phyloP scores from a whole-genome alignment of 164 flowering plant species.

The Chimonanthus praecox region DNA sequence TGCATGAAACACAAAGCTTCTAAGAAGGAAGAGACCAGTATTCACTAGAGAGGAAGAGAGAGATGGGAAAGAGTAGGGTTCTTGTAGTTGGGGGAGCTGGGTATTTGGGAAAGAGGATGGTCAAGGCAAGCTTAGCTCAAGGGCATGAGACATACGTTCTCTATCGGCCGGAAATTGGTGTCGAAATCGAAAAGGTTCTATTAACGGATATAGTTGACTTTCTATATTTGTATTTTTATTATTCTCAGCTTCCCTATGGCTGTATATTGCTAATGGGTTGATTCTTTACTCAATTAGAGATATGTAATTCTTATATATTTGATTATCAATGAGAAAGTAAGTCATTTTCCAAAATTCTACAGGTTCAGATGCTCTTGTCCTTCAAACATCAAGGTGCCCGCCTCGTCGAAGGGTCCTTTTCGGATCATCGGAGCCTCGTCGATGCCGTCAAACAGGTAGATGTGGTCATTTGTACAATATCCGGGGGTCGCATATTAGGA shows the following conservation, averaged over 20 bases:
- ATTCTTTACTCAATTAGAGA: no score
- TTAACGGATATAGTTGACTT: no score
- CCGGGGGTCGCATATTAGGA: constrained; percentile 60
- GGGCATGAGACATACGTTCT: constrained; percentile 58
- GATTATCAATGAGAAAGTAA: no score
- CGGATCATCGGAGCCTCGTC: constrained; percentile 55
- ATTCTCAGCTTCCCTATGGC: no score
- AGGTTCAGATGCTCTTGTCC: constrained; percentile 34
- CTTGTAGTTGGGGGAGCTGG: constrained; percentile 67
- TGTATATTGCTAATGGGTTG: no score
- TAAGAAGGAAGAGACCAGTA: background rate
- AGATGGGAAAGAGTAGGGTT: constrained; percentile 49
- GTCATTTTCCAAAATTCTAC: no score
- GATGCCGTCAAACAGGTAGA: constrained; percentile 57
- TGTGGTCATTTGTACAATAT: constrained; percentile 57
- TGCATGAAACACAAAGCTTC: background rate
- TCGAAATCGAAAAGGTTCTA: constrained; percentile 47
- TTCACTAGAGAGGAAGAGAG: constrained; percentile 4
- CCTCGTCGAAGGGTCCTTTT: constrained; percentile 42
- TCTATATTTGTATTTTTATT: no score
- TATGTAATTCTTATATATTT: no score
- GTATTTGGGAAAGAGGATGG: constrained; percentile 59
- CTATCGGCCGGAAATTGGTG: constrained; percentile 47
- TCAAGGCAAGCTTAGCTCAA: constrained; percentile 46
- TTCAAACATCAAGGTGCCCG: constrained; percentile 56